Conservation (phyloP, 805 yeast genomes). For the Metschnikowia dekortorum region DNA sequence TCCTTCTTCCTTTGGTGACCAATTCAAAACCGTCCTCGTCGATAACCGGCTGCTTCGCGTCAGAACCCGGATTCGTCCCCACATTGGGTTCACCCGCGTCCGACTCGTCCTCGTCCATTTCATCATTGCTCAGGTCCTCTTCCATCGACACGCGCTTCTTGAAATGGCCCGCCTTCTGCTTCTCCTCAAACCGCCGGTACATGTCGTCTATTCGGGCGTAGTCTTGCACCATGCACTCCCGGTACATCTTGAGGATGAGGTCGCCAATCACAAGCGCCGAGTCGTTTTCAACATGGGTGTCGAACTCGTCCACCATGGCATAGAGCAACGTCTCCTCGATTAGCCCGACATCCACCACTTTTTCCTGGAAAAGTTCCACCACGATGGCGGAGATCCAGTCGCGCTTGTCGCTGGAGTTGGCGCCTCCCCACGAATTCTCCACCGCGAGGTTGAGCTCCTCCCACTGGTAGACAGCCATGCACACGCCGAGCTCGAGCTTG, state of each 20-base stretch:
- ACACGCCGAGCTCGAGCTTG: constrained; percentile 86
- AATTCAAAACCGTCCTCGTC: constrained; percentile 96
- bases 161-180: constrained; percentile 35
- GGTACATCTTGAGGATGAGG: constrained; percentile 60
- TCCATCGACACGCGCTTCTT: constrained; percentile 39
- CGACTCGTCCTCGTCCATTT: constrained; percentile 43
- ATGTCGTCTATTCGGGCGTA: constrained; percentile 54
- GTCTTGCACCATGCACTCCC: constrained; percentile 52
- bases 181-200: constrained; percentile 56
- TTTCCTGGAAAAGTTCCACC: constrained; percentile 68
- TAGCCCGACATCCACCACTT: constrained; percentile 67
- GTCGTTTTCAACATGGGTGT: constrained; percentile 82
- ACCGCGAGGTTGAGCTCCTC: constrained; percentile 86
- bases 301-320: constrained; percentile 96
- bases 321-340: constrained; percentile 82
- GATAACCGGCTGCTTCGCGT: constrained; percentile 39
- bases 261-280: constrained; percentile 74
- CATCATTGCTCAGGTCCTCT: constrained; percentile 65
- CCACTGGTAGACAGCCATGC: constrained; percentile 88
- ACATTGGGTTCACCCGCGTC: constrained; percentile 35
- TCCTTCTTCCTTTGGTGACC: constrained; percentile 60
- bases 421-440: constrained; percentile 93
- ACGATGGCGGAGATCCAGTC: constrained; percentile 90
- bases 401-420: constrained; percentile 83
- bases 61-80: constrained; percentile 20